Percentiles rank a stretch among this genome's conserved stretches.
Evolutionary conservation across 1,139 yeast species (phyloP).

Genomic region (Candida glucosophila): DNA sequence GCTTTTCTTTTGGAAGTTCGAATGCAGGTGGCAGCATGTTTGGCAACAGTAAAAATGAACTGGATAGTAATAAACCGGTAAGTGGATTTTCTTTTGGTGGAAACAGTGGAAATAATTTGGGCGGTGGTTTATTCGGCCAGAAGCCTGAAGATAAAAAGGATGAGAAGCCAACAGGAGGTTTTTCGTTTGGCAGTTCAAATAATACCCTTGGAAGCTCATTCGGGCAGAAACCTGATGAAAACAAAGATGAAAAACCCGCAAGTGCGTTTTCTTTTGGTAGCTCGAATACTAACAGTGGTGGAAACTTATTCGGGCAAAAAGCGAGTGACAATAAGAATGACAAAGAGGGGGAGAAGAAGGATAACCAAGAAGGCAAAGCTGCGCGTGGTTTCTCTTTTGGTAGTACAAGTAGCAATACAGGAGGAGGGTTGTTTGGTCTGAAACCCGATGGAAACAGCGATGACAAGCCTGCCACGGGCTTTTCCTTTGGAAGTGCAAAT

Average conservation of each 20-base stretch:
- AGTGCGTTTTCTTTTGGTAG: slow-evolving; percentile 8
- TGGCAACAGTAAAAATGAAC: slow-evolving; percentile 16
- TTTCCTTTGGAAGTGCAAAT: slow-evolving; percentile 1
- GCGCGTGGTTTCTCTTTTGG: slow-evolving; percentile 18
- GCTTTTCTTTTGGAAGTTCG: slow-evolving; percentile 6
- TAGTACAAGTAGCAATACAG: slow-evolving; percentile 7
- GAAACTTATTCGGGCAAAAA: slow-evolving; percentile 15
- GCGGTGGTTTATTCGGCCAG: slow-evolving; percentile 11
- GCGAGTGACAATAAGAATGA: slow-evolving; percentile 10
- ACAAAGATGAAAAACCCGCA: slow-evolving; percentile 10
- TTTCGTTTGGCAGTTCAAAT: slow-evolving; percentile 1
- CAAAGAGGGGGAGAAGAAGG: slow-evolving; percentile 7
- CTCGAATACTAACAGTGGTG: too few relatives aligned
- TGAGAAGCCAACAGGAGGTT: slow-evolving; percentile 8
- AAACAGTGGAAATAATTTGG: slow-evolving; percentile 5
- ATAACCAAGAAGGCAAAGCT: slow-evolving; percentile 8
- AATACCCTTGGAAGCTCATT: neutral
- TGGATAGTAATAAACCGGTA: slow-evolving; percentile 4
- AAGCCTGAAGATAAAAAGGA: slow-evolving; percentile 10
- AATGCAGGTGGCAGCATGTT: too few relatives aligned
- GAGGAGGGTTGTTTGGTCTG: slow-evolving; percentile 11
- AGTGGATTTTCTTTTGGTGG: slow-evolving; percentile 11
- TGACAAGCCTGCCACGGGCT: slow-evolving; percentile 4
- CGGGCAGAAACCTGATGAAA: slow-evolving; percentile 1
- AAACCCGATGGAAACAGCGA: slow-evolving; percentile 9